Evolutionary conservation across 2,329 filamentous ascomycete genomes (phyloP).

Genomic region (Aureobasidium namibiae): DNA sequence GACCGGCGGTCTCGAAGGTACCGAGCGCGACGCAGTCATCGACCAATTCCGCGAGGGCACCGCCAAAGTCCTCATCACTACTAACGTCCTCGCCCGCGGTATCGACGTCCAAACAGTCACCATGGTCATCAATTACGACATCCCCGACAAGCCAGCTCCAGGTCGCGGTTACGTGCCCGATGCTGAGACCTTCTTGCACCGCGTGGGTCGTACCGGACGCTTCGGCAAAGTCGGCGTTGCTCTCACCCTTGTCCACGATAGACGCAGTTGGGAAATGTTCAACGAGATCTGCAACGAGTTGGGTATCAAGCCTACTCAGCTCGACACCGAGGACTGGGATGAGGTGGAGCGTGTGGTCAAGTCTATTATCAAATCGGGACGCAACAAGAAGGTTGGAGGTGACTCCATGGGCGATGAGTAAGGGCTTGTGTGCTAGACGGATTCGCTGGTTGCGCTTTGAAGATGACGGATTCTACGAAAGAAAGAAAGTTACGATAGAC

Average conservation of each 20-base stretch:
- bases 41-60: constrained; percentile 77
- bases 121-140: constrained; percentile 93
- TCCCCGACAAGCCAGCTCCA: constrained; percentile 47
- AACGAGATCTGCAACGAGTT: constrained; percentile 74
- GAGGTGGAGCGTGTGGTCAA: constrained; percentile 76
- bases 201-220: constrained; percentile 91
- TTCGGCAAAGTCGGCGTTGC: constrained; percentile 95
- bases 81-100: constrained; percentile 90
- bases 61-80: constrained; percentile 95
- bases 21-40: constrained; percentile 73
- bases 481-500: not conserved
- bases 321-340: constrained; percentile 87
- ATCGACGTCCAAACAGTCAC: constrained; percentile 90
- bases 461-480: not conserved
- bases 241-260: constrained; percentile 88
- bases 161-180: constrained; percentile 39
- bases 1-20: constrained; percentile 79
- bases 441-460: not conserved
- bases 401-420: not conserved
- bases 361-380: constrained; percentile 60
- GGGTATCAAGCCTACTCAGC: constrained; percentile 67
- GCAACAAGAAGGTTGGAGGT: constrained; percentile 18
- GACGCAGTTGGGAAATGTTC: constrained; percentile 70
- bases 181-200: constrained; percentile 91
- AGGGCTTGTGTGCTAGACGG: too few relatives aligned